Base-by-base conservation (phyloP, 805 yeast genomes). In the Allodekkera sacchari region DNA sequence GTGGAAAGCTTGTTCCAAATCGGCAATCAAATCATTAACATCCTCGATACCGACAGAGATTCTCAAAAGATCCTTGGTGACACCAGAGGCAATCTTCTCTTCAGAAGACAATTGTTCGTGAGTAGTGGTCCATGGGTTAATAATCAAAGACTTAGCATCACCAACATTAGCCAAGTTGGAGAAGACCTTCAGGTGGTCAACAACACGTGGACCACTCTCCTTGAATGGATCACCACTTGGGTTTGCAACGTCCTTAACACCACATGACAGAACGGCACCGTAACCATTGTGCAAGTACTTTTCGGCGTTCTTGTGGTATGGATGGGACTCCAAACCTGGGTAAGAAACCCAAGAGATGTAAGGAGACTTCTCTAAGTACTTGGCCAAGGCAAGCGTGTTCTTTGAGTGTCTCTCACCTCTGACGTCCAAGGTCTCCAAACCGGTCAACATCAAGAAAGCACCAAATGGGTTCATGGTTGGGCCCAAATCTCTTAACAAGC, bases 81-180 rank as follows among this genome's bases (percentile, higher is more conserved):
- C 96, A 60, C 96, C 96, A 30, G 94, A 68, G 10, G 80, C 75
- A 25, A 61, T 35, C 63, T 83, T 84, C 65, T 85, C 96, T 43
- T 77, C 82, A 28, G 83, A 85, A 25, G 65, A 59, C 52, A 89
- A 71, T 65, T 92, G 97, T 57, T 85, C 88, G 61, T 89, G 98
- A 17, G 97, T 89, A 25, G 97, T 92, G 61, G 73, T 85, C 70
- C 80, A 88, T 43, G 98, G 98, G 33, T 96, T 88, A 58, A 89
- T 89, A 36, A 89, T 94, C 54, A 89, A 71, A 27, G 97, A 84
- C 66, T 89, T 92, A 31, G 89, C 78, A 53, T 89, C 98, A 54
- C 98, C 98, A 37, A 89, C 96, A 51, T 89, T 89, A 30, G 98
- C 97, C 54, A 92, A 74, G 64, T 87, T 83, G 20, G 95, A 80